Evolutionary conservation across 2,329 filamentous ascomycete genomes (phyloP), one percentile per base, ranked within the genome.

Genomic region (Chaetomiaceae sp.): DNA sequence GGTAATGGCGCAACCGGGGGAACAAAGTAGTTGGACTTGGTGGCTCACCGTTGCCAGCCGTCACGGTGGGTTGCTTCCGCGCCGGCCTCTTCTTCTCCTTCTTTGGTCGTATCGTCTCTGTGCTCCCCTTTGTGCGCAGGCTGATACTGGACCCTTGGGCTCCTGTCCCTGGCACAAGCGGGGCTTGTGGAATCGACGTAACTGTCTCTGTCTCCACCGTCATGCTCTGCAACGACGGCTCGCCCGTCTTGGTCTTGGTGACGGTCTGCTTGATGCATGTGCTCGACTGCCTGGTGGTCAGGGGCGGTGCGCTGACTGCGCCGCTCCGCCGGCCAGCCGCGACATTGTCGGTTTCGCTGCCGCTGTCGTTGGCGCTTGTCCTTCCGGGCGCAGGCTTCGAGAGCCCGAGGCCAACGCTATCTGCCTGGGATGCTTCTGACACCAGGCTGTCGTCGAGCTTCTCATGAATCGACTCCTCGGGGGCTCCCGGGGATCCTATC

Each of bases 151-250:
- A 71, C 39, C 87, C 85, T 54, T 82, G 82, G 17, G 80, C 77
- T 19, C 84, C 83, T n/a, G 79, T 77, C 34, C 82, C 82, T 31
- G 78, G 73, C 6, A 86, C 84, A 25, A 96, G 76, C 9, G 87
- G 83, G 25, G 91, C 81, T 65, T 95, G 91, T 11, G 91, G 90
- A 51, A 96, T 88, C 3, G 91, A 95, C 39, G 84, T 87, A 34
- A 99, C 94, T 0, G 91, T 95, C 71, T 99, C 94, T 0, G 94
- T 96, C 73, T 99, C 94, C 14, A 97, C 92, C 9, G 90, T 97
- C 91, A 99, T 96, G 64, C 89, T 94, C 66, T 87, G 84, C 53
- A 85, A 80, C 33, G 88, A 87, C n/a, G 84, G 85, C 66, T 95
- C 89, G 47, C 78, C 74, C 25, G 82, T 75, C 67, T 91, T 89